Percentiles rank a stretch among this genome's conserved stretches.
These are phyloP conservation scores for Chalciporus sp. DNA, from an alignment of 1,284 basidiomycete species.

Conservation along the genomic window DNA sequence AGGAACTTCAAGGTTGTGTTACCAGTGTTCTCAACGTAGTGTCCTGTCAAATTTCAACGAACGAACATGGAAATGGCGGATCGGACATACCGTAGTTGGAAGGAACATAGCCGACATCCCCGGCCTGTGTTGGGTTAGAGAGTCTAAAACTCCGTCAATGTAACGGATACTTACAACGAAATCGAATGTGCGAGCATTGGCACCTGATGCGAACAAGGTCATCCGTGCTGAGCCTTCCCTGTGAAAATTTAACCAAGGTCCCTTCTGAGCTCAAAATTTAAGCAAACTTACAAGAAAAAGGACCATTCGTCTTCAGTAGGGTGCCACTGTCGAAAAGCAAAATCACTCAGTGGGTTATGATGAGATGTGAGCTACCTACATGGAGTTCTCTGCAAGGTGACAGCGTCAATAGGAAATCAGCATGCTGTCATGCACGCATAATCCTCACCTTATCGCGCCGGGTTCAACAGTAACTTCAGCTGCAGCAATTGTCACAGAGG, in stretches of 20 bases:
- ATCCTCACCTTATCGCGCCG: constrained; percentile 58
- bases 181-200: constrained; percentile 69
- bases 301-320: constrained; percentile 72
- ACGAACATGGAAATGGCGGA: not conserved
- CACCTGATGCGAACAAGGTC: constrained; percentile 63
- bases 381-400: constrained; percentile 50
- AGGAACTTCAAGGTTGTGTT: constrained; percentile 63
- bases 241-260: not conserved
- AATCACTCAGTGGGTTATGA: too few species aligned
- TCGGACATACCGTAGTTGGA: constrained; percentile 47
- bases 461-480: constrained; percentile 71
- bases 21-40: constrained; percentile 74
- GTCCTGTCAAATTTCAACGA: constrained; percentile 38
- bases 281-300: constrained; percentile 43
- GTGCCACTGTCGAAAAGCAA: constrained; percentile 53
- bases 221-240: constrained; percentile 57
- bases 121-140: constrained; percentile 40
- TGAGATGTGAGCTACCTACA: too few species aligned
- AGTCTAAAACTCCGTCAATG: constrained; percentile 7
- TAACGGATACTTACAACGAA: constrained; percentile 46
- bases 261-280: constrained; percentile 16
- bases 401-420: too few species aligned
- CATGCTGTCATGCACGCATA: constrained; percentile 7
- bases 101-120: constrained; percentile 69
- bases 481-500: constrained; percentile 61